These are phyloP conservation scores for Boletales sp. DNA, from an alignment of 768 basidiomycete species.

Conservation along the genomic window DNA sequence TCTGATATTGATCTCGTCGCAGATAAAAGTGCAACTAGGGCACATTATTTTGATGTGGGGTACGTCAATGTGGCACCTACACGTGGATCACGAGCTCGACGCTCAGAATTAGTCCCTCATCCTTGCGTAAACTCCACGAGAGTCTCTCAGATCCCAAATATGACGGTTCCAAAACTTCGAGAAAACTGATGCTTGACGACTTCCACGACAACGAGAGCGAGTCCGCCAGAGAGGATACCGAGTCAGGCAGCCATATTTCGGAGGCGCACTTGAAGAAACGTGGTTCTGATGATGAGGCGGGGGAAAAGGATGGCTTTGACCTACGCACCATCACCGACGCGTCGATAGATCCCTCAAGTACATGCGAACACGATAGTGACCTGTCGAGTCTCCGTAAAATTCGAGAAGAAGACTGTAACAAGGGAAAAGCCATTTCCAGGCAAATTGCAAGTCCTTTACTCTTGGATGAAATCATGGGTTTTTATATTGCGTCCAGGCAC, in stretches of 20 bases:
- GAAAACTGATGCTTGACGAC: conserved; percentile 50
- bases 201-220: conserved; percentile 17
- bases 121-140: conserved; percentile 61
- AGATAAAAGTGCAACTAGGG: conserved; percentile 43
- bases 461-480: conserved; percentile 1
- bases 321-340: conserved; percentile 9
- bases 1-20: conserved; percentile 27
- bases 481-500: conserved; percentile 41
- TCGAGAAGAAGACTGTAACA: conserved; percentile 67
- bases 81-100: conserved; percentile 4
- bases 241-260: conserved; percentile 22
- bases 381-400: conserved; percentile 52
- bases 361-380: conserved; percentile 32
- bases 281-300: conserved; percentile 11
- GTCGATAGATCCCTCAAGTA: conserved; percentile 6
- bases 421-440: conserved; percentile 78
- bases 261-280: background rate
- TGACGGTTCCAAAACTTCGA: conserved; percentile 60
- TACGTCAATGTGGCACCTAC: conserved; percentile 33
- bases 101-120: conserved; percentile 52
- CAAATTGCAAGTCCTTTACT: conserved; percentile 65
- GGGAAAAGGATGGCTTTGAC: conserved; percentile 8
- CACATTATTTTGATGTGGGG: conserved; percentile 88
- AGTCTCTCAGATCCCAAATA: conserved; percentile 78
- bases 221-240: conserved; percentile 10